phyloP scores from a whole-genome alignment of 768 basidiomycete species.

The Mrakia gelida region DNA sequence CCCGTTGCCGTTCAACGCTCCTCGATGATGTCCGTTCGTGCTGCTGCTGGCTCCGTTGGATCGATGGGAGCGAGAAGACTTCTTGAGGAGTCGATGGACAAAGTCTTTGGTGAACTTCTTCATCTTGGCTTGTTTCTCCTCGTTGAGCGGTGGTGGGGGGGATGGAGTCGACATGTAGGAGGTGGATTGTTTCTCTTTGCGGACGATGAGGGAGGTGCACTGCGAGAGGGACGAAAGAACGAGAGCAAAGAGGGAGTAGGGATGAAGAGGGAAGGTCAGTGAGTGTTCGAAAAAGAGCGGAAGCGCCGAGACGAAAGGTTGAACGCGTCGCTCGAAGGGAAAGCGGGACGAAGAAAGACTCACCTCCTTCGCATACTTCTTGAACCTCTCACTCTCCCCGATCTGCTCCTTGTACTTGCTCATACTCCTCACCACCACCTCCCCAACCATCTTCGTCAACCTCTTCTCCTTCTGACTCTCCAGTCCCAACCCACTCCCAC shows the following conservation, averaged over 20 bases:
- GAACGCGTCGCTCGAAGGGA: too few relatives aligned
- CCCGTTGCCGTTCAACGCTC: neutral
- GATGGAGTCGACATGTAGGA: constrained; percentile 64
- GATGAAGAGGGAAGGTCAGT: too few relatives aligned
- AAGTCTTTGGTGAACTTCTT: constrained; percentile 92
- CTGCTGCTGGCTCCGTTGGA: neutral
- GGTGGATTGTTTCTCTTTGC: constrained; percentile 90
- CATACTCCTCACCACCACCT: constrained; percentile 88
- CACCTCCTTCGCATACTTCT: constrained; percentile 93
- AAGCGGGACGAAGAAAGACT: constrained; percentile 34
- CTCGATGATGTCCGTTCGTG: neutral
- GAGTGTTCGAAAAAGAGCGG: too few relatives aligned
- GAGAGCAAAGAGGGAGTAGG: too few relatives aligned
- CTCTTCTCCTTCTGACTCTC: constrained; percentile 60
- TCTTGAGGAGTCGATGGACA: constrained; percentile 62
- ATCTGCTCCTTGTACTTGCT: constrained; percentile 75
- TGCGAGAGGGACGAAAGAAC: constrained; percentile 40
- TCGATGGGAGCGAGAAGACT: constrained; percentile 27
- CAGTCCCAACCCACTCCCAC: constrained; percentile 19
- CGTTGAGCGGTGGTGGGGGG: constrained; percentile 64
- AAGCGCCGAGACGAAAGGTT: too few relatives aligned
- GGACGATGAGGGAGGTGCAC: constrained; percentile 80
- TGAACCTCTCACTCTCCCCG: constrained; percentile 67
- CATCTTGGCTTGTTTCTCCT: constrained; percentile 83
- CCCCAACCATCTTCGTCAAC: constrained; percentile 74